A percentile compares a stretch with the other conserved stretches of the same genome.
Evolutionary conservation across 2,329 filamentous ascomycete species (phyloP).

Genomic region (Talaromyces sp.): DNA sequence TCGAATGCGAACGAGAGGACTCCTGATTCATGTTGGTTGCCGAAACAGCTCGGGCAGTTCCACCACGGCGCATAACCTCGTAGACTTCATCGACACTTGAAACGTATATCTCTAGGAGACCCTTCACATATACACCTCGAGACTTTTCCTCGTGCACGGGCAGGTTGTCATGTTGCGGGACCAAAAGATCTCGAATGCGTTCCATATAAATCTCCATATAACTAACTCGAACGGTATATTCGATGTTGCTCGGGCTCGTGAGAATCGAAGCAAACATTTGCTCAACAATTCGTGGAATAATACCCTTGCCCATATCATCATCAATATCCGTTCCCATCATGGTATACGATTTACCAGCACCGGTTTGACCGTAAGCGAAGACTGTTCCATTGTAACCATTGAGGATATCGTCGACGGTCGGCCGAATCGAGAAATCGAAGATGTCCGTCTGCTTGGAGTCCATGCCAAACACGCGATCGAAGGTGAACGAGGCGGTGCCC

Average conservation of each 20-base stretch:
- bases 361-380: conserved; percentile 97
- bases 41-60: conserved; percentile 81
- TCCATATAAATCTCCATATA: conserved; percentile 99
- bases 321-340: conserved; percentile 98
- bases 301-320: conserved; percentile 79
- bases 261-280: conserved; percentile 96
- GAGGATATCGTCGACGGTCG: conserved; percentile 94
- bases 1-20: conserved; percentile 95
- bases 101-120: conserved; percentile 88
- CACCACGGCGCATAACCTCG: conserved; percentile 91
- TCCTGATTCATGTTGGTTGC: conserved; percentile 99
- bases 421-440: conserved; percentile 95
- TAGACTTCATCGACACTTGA: conserved; percentile 94
- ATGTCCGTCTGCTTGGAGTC: conserved; percentile 83
- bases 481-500: conserved; percentile 81
- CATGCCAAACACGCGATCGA: conserved; percentile 97
- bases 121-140: conserved; percentile 93
- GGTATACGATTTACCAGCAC: conserved; percentile 96
- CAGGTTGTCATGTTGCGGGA: conserved; percentile 90
- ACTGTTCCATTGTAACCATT: conserved; percentile 99
- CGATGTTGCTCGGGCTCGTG: conserved; percentile 84
- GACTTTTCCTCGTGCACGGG: conserved; percentile 98
- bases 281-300: conserved; percentile 94
- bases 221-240: conserved; percentile 97
- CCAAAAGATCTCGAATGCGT: conserved; percentile 85